phyloP scores from a whole-genome alignment of 805 yeast genomes.

The Maudiozyma barnettii region DNA sequence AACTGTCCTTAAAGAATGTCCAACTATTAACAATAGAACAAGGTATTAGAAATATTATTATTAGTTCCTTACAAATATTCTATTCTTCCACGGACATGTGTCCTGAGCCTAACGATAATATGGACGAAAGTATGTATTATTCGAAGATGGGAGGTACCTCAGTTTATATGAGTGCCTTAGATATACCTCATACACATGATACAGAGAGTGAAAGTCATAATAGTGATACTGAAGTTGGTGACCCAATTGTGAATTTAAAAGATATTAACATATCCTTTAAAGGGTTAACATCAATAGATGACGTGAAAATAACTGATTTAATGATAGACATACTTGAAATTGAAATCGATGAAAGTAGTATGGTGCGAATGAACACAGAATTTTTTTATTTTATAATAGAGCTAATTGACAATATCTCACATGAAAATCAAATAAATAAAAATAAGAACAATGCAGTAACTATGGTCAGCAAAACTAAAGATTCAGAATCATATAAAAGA shows the following conservation, averaged over 20 bases:
- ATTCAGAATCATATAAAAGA: conserved; percentile 11
- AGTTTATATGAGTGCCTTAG: conserved; percentile 74
- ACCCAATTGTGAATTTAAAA: no score
- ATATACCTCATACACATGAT: conserved; percentile 16
- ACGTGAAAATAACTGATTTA: conserved; percentile 27
- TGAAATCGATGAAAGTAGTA: conserved; percentile 21
- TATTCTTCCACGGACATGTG: not conserved
- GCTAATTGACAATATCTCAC: not conserved
- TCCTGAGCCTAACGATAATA: conserved; percentile 1
- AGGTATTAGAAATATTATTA: conserved; percentile 2
- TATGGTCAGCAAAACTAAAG: not conserved
- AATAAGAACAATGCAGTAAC: not conserved
- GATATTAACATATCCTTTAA: conserved; percentile 36
- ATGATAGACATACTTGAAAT: conserved; percentile 32
- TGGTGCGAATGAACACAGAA: conserved; percentile 1
- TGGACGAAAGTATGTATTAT: conserved; percentile 51
- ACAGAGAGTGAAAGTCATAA: not conserved
- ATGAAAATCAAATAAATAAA: no score
- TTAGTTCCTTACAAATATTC: not conserved
- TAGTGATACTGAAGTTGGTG: not conserved
- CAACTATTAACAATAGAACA: conserved; percentile 3
- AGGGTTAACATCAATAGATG: conserved; percentile 33
- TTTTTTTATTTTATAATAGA: not conserved
- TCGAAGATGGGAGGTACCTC: conserved; percentile 61
- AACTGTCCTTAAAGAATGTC: conserved; percentile 28